Base-by-base conservation (phyloP, 352 stramenopile species). In the Peronospora destructor region DNA sequence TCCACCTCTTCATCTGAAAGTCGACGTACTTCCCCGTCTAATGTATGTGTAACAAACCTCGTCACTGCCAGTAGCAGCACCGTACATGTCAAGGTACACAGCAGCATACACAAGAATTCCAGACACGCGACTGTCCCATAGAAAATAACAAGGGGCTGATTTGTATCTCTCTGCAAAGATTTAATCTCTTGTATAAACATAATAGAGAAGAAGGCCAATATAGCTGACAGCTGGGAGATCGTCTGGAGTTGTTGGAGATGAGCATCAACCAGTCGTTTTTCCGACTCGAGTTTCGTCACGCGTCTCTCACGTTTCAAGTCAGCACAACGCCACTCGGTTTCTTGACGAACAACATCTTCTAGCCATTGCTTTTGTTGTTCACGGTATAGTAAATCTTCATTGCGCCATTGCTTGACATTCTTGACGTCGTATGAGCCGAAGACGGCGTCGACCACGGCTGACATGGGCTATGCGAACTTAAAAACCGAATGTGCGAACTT, bases 401-500 rank as follows among this genome's bases (percentile, higher is more conserved):
- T 69, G 11, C 81, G 78, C 81, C 81, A 92, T 49, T 86, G 76
- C 70, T 86, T 87, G 61, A 76, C 66, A 61, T 88, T 84, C 66
- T 90, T 87, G 48, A 90, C 63, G 49, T 92, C 81, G 50, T 92
- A 92, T 39, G 79, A 87, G 23, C 78, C 81, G 56, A 90, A 87
- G 44, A 92, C 76, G 26, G 76, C 77, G 51, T 85, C 74, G 38
- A 89, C 74, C 8, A 86, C 71, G 0, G 73, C 76, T 9, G 73
- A 71, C 10, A 87, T 72, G 28, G 2, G 23, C 0, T 1, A 6
- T 4, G 23, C 23, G 23, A 26, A 26, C 23, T 26, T 26, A 26
- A 26, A 6, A 6, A 26, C 23, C 23, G 3, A 6, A 3, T 4
- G 23, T 4, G 23, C 23, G 23, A 26, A 26, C 23, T 26, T 26